Percentiles rank a stretch among this genome's conserved stretches.
Evolutionary conservation across 805 yeast genomes (phyloP).

Genomic region (Saturnispora halmiae): DNA sequence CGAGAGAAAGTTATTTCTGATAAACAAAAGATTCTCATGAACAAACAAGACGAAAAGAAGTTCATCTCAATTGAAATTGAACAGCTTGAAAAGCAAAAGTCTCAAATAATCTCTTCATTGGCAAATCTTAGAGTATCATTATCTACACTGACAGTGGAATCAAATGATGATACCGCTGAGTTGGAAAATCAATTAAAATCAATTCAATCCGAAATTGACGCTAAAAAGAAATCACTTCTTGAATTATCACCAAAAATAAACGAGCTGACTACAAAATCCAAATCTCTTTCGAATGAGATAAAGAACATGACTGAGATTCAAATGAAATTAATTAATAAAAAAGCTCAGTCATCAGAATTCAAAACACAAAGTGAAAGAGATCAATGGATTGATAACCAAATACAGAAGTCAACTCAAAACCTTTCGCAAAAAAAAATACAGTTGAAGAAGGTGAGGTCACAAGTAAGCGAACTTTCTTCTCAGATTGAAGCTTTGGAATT

Average conservation of each 20-base stretch:
- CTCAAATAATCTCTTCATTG: slow-evolving; percentile 34
- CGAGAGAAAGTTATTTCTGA: slow-evolving; percentile 46
- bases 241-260: slow-evolving; percentile 30
- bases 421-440: slow-evolving; percentile 24
- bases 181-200: slow-evolving; percentile 1
- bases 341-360: slow-evolving; percentile 59
- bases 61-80: slow-evolving; percentile 45
- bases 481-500: slow-evolving; percentile 5
- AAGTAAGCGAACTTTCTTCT: slow-evolving; percentile 30
- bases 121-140: slow-evolving; percentile 37
- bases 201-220: background rate
- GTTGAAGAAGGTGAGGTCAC: slow-evolving; percentile 28
- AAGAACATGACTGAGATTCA: slow-evolving; percentile 42
- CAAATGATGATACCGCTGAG: slow-evolving; percentile 15
- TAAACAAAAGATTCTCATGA: slow-evolving; percentile 37
- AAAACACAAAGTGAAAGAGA: slow-evolving; percentile 50
- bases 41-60: slow-evolving; percentile 40
- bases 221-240: background rate
- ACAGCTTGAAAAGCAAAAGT: slow-evolving; percentile 31
- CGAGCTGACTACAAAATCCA: slow-evolving; percentile 19
- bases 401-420: slow-evolving; percentile 22
- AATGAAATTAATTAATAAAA: slow-evolving; percentile 56
- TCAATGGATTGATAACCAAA: slow-evolving; percentile 51
- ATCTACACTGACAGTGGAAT: slow-evolving; percentile 33
- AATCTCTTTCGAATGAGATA: slow-evolving; percentile 3